phyloP scores from a whole-genome alignment of 2,329 filamentous ascomycete genomes.

The Sporothrix pallida region DNA sequence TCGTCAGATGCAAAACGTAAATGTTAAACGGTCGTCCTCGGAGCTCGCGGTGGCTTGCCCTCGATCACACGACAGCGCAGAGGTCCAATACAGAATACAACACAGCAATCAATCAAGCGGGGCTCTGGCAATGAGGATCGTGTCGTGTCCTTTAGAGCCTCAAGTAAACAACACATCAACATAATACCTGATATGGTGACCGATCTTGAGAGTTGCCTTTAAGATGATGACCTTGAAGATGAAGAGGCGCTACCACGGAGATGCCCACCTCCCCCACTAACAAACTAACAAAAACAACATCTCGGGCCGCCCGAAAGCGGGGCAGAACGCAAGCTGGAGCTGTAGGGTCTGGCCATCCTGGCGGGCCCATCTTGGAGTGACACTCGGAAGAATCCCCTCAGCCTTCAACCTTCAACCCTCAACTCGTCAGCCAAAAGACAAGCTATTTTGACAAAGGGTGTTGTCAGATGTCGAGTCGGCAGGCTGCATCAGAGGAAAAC shows the following conservation, averaged over 20 bases:
- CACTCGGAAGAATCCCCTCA: background rate
- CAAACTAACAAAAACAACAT: background rate
- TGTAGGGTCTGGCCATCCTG: conserved; percentile 13
- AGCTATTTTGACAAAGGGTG: background rate
- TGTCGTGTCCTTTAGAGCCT: background rate
- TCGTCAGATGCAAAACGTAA: background rate
- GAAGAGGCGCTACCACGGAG: background rate
- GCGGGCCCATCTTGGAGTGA: background rate
- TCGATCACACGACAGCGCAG: background rate
- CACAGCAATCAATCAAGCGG: background rate
- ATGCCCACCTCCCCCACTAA: conserved; percentile 22
- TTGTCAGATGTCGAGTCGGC: background rate
- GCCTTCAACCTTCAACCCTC: background rate
- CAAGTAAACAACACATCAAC: background rate
- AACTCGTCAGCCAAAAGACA: background rate
- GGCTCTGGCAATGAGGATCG: background rate
- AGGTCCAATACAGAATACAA: background rate
- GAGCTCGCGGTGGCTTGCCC: background rate
- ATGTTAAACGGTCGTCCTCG: background rate
- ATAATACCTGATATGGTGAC: background rate
- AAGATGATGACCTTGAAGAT: background rate
- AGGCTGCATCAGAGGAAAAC: background rate
- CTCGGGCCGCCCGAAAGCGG: conserved; percentile 34
- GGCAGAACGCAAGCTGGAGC: background rate
- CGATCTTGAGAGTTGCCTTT: background rate